These are phyloP conservation scores for Kwoniella sp. DNA, from an alignment of 768 basidiomycete species.

Conservation along the genomic window DNA sequence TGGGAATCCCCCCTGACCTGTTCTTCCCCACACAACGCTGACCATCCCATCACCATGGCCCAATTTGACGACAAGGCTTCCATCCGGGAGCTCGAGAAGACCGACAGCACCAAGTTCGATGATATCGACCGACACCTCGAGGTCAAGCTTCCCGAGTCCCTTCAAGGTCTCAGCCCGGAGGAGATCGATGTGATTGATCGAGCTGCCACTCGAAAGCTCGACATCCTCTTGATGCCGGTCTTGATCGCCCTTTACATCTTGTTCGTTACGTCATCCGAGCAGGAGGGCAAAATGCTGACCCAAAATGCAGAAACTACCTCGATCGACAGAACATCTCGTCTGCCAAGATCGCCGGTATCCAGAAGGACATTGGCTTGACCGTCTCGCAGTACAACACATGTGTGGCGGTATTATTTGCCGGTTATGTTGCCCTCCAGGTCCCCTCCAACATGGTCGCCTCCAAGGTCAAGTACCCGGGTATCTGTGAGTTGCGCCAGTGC, in stretches of 20 bases:
- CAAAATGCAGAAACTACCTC: slow-evolving; percentile 18
- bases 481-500: slow-evolving; percentile 21
- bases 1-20: too few relatives aligned
- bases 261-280: slow-evolving; percentile 4
- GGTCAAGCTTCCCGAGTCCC: slow-evolving; percentile 30
- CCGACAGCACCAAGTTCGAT: background rate
- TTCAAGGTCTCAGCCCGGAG: slow-evolving; percentile 27
- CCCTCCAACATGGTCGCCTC: slow-evolving; percentile 45
- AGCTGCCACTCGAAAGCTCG: slow-evolving; percentile 35
- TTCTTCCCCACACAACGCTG: too few relatives aligned
- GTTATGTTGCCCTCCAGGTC: slow-evolving; percentile 43
- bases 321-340: slow-evolving; percentile 37
- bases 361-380: slow-evolving; percentile 25
- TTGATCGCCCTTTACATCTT: slow-evolving; percentile 31
- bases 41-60: slow-evolving; percentile 6
- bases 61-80: slow-evolving; percentile 16
- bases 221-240: slow-evolving; percentile 39
- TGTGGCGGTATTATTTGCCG: slow-evolving; percentile 44
- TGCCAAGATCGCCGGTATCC: slow-evolving; percentile 31
- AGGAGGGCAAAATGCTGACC: background rate
- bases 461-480: slow-evolving; percentile 36
- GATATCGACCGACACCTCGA: slow-evolving; percentile 24
- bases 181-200: slow-evolving; percentile 34
- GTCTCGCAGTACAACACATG: slow-evolving; percentile 22
- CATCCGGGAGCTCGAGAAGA: slow-evolving; percentile 15